A percentile compares a stretch with the other conserved stretches of the same genome.
Evolutionary conservation across 345 rosid genomes (phyloP).

Genomic region (Garcia nutans): DNA sequence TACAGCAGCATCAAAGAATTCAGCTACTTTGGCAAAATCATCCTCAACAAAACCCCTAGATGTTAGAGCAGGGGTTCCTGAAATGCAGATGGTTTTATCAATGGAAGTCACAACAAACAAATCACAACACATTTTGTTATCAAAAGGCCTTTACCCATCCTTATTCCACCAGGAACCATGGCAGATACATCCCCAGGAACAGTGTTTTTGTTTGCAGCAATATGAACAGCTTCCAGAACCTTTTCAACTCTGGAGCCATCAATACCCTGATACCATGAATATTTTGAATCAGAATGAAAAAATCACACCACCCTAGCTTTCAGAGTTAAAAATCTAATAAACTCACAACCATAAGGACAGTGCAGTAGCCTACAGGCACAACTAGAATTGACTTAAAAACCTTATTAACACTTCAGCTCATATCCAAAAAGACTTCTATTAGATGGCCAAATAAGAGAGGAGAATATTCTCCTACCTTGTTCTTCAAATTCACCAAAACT

Average conservation of each 20-base stretch:
- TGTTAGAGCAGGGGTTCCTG: constrained; percentile 98
- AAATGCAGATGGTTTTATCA: constrained; percentile 22
- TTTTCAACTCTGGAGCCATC: constrained; percentile 98
- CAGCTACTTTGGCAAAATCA: constrained; percentile 89
- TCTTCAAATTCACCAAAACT: constrained; percentile 92
- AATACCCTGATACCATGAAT: constrained; percentile 55
- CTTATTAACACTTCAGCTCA: not conserved
- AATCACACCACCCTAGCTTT: not conserved
- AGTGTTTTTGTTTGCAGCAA: constrained; percentile 98
- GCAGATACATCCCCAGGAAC: constrained; percentile 99
- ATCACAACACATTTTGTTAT: not conserved
- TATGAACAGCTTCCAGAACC: constrained; percentile 95
- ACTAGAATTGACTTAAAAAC: constrained; percentile 5
- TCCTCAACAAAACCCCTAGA: constrained; percentile 89
- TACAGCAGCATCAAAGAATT: constrained; percentile 80
- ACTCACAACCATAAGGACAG: not conserved
- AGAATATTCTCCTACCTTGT: constrained; percentile 52
- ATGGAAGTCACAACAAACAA: not conserved
- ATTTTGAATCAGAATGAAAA: not conserved
- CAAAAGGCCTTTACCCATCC: constrained; percentile 71
- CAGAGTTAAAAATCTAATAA: constrained; percentile 1
- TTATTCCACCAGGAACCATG: constrained; percentile 99
- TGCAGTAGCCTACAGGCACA: not conserved
- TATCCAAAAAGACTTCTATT: not conserved
- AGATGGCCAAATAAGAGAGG: constrained; percentile 11